These are phyloP conservation scores for Capronia coronata DNA, from an alignment of 2,329 filamentous ascomycete genomes.

Conservation along the genomic window DNA sequence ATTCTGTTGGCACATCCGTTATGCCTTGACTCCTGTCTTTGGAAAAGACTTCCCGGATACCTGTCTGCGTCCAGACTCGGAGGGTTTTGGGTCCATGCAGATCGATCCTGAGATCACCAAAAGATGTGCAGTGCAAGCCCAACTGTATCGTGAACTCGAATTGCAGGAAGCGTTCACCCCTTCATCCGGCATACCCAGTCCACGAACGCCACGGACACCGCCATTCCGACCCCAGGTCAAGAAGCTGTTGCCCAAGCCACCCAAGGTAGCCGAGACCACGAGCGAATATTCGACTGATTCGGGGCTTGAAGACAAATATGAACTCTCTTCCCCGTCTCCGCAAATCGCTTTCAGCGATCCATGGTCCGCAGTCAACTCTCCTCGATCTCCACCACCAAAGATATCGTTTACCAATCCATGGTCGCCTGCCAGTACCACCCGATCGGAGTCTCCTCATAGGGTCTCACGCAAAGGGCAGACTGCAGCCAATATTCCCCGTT, in stretches of 20 bases:
- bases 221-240: constrained; percentile 16
- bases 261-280: constrained; percentile 30
- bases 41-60: constrained; percentile 69
- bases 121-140: constrained; percentile 42
- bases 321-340: constrained; percentile 36
- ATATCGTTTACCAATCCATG: constrained; percentile 21
- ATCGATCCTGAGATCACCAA: constrained; percentile 55
- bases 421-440: constrained; percentile 17
- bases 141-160: constrained; percentile 34
- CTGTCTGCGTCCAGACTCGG: constrained; percentile 60
- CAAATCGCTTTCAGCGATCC: constrained; percentile 35
- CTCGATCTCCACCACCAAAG: constrained; percentile 28
- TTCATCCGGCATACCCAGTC: constrained; percentile 5
- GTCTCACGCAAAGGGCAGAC: constrained; percentile 10
- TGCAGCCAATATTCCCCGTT: constrained; percentile 17
- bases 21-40: constrained; percentile 83
- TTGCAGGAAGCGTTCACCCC: constrained; percentile 1
- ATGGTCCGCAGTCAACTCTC: constrained; percentile 42
- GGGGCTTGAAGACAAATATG: constrained; percentile 33
- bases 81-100: constrained; percentile 60
- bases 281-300: constrained; percentile 41
- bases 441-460: constrained; percentile 14
- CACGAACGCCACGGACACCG: constrained; percentile 12
- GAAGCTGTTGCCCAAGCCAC: constrained; percentile 26
- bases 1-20: constrained; percentile 79